Evolutionary conservation across 257 asterid species (phyloP), one percentile per base, ranked within the genome.

Genomic region (Solanum acaule): DNA sequence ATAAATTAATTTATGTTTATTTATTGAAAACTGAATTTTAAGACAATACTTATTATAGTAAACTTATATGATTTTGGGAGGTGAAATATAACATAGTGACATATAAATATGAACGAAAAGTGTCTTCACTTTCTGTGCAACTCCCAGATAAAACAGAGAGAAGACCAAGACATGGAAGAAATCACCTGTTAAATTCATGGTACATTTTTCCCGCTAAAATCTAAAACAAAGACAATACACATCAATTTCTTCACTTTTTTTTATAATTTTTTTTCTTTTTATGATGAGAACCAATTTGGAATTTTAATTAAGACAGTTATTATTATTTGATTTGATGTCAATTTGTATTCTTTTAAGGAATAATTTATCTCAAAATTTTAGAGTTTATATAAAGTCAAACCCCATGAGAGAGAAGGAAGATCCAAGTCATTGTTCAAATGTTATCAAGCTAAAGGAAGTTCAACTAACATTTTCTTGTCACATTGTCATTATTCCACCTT

Each of bases 381-480:
- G 25, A 59, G 44, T 23, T 33, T 2, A 9, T 8, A 18, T 8
- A 18, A 37, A 87, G 89, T 77, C 86, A 87, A 81, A 46, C 38
- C 70, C 0, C 86, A 82, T 82, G 27, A 56, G 81, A 77, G 86
- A 78, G 86, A 65, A 56, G 49, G 46, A 91, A 79, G 93, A 90
- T 93, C 92, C 93, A 92, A 92, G 98, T 95, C 96, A 93, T 93
- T 93, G 90, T 93, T 95, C 96, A 93, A 96, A 90, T 86, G 94
- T 56, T 88, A 86, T 83, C 88, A 84, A 94, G 95, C 86, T 88
- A 79, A 91, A 79, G 92, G 91, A 89, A 92, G 92, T 86, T 91
- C 95, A 71, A 72, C 88, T 79, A 76, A 92, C 90, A 89, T 89
- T 91, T 71, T 71, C 89, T 78, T 79, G 77, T 29, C 71, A 82